These are phyloP conservation scores for Crepidotus sp. DNA, from an alignment of 1,284 basidiomycete genomes.

Conservation along the genomic window DNA sequence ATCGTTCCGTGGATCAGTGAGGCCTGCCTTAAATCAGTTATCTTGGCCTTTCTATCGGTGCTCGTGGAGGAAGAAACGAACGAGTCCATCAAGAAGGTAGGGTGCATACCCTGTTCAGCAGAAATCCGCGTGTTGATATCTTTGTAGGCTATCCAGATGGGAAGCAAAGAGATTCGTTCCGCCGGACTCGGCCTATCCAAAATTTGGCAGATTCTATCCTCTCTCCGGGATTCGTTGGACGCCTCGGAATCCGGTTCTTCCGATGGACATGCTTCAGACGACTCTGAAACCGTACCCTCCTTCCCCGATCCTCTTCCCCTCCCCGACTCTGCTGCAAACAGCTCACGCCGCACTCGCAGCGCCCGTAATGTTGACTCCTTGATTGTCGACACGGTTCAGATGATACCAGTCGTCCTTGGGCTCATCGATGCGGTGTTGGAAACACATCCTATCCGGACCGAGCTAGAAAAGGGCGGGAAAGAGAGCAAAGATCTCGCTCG, in stretches of 20 bases:
- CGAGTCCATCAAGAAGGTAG: constrained; percentile 27
- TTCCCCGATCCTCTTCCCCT: constrained; percentile 52
- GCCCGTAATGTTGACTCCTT: constrained; percentile 25
- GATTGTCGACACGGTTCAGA: constrained; percentile 46
- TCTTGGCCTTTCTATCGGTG: constrained; percentile 50
- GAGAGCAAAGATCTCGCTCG: constrained; percentile 45
- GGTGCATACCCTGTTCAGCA: neutral
- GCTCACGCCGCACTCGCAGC: constrained; percentile 32
- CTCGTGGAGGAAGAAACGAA: constrained; percentile 37
- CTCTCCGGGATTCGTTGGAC: constrained; percentile 34
- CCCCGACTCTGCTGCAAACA: constrained; percentile 30
- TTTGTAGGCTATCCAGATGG: constrained; percentile 34
- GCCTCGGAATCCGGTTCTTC: constrained; percentile 16
- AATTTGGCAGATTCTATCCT: constrained; percentile 48
- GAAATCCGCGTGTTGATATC: neutral
- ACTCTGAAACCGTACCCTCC: constrained; percentile 21
- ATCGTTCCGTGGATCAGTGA: constrained; percentile 54
- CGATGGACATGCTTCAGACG: constrained; percentile 14
- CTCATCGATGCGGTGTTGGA: constrained; percentile 45
- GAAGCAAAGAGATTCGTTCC: constrained; percentile 43
- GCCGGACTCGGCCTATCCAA: constrained; percentile 48
- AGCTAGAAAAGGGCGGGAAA: constrained; percentile 45
- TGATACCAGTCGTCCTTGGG: constrained; percentile 53
- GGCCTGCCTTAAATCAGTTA: constrained; percentile 48
- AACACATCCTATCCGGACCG: constrained; percentile 42